Base-by-base conservation (phyloP, 805 yeast species). In the Vanderwaltozyma yarrowii region DNA sequence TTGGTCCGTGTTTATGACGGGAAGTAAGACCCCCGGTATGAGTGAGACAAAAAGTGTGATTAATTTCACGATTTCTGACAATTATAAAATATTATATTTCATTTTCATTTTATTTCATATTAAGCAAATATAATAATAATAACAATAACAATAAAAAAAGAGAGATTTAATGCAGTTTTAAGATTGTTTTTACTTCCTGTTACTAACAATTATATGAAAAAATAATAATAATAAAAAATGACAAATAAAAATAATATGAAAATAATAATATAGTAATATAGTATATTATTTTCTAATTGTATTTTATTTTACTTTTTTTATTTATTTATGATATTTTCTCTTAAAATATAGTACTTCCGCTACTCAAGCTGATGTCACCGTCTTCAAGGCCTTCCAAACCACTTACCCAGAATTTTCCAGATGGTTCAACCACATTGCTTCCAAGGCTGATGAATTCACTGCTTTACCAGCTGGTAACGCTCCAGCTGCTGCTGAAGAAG, bases 361-460 rank as follows among this genome's bases (percentile, higher is more conserved):
- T 52, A 71, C 96, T 59, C 95, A 86, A 73, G 95, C 96, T 64
- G 97, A 89, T 65, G 97, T 83, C 49, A 66, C 88, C 57, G 86
- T 76, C 60, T 89, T 79, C 89, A 78, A 85, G 76, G 87, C 96
- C 70, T 89, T 79, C 82, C 87, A 87, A 74, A 62, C 74, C 60
- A 69, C 80, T 69, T 89, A 70, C 84, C 96, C 96, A 68, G 80
- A 83, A 69, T 87, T 87, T 64, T 71, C 95, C 64, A 88, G 97
- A 78, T 92, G 96, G 96, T 86, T 82, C 78, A 85, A 85, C 81
- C 96, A 89, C 83, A 82, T 89, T 64, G 92, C 94, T 66, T 79
- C 96, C 46, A 83, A 78, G 78, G 73, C 87, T 53, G 86, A 75
- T 58, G 94, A 86, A 67, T 86, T 86, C 62, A 76, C 70, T 50